Evolutionary conservation across 2,329 filamentous ascomycete species (phyloP), one percentile per base, ranked within the genome.

Genomic region (Colletotrichum paranaense): DNA sequence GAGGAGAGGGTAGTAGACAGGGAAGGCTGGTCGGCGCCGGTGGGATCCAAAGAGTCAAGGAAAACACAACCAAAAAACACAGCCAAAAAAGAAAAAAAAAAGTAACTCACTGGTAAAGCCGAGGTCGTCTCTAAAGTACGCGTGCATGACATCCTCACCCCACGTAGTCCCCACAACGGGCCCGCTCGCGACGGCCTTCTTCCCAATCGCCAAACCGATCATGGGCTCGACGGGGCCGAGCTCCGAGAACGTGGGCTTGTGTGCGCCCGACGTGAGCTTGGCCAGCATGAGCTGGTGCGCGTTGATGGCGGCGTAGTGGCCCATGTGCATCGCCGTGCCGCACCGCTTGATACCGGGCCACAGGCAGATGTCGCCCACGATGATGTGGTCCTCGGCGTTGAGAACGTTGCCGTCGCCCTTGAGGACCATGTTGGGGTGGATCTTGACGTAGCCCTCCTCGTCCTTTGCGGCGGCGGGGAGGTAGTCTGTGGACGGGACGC

Each of bases 311-410:
- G 89, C 89, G 74, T 88, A 86, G 78, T 91, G 89, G 49, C 93
- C 94, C 86, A 92, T 91, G 78, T 93, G 89, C 88, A 95, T 94
- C 42, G 94, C 94, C 19, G 87, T 89, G 28, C 94, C 93, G 77
- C 92, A 94, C 57, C 94, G 92, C 85, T 95, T 95, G 84, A 96
- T 95, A 56, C 93, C 93, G 0, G 92, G 89, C 93, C 94, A 95
- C 60, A 86, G 84, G 38, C 88, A 89, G 19, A 93, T 84, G 79
- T 96, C 94, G 19, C 94, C 94, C 28, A 90, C 86, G 14, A 91
- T 93, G 77, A 92, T 93, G 80, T 95, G 93, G 32, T 82, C 81
- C 0, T 84, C 82, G 14, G 88, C 82, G 75, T 94, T 92, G 5
- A 91, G 86, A 0, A 89, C 84, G 0, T 82, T 83, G 1, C 82